Base-by-base conservation (phyloP, 2,329 filamentous ascomycete species). In the Passalora sequoiae region DNA sequence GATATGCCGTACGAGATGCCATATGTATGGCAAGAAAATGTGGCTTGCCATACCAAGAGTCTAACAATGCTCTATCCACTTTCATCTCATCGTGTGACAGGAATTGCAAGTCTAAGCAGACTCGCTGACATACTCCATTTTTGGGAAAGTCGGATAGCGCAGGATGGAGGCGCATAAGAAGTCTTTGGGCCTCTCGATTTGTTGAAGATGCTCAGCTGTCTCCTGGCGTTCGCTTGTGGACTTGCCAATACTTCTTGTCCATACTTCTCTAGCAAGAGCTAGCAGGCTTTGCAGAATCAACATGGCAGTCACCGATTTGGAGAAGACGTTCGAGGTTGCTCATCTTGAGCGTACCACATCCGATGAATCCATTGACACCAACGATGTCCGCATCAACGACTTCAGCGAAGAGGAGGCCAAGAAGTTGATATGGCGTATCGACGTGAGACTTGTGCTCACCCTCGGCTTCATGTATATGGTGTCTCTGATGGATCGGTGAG, bases 371-470 rank as follows among this genome's bases (percentile, higher is more conserved):
- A 30, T 46, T 15, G 35, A 35, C 12, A 20, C 30, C 35, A 56
- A 60, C 42, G 52, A 64, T 49, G 55, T 55, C 16, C 51, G 51
- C 12, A 59, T 65, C 50, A 46, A 59, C 32, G 49, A 51, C 30
- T 81, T 83, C 63, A 73, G 77, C 1, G 71, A 72, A 0, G 65
- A 71, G 13, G 81, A 91, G 65, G 77, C 84, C 66, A 77, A 70
- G 60, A 74, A 68, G 30, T 86, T 92, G 57, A 78, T 89, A 30
- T 72, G 75, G 43, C 77, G 79, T 9, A 71, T 92, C 54, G 87
- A 94, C 64, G 68, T 62, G 24, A 67, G 71, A 21, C 60, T 74
- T n/a, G 69, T 73, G 13, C 54, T 68, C 15, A 72, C 69, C 1
- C 63, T 72, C 1, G 71, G 71, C 6, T 63, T 61, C 45, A 63